phyloP scores from a whole-genome alignment of 768 basidiomycete genomes.

The Chalciporus chontae region DNA sequence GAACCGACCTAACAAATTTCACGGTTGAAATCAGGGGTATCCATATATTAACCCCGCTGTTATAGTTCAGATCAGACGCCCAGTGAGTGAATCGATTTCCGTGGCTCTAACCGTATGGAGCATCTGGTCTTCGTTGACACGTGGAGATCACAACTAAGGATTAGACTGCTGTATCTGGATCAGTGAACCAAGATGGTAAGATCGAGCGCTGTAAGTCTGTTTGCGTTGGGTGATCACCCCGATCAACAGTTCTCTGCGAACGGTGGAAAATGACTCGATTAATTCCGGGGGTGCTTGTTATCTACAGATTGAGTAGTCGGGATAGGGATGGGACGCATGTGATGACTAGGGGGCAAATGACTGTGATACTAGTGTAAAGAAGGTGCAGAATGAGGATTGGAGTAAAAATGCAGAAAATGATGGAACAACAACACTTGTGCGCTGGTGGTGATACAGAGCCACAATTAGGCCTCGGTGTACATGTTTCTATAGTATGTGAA shows the following conservation, averaged over 20 bases:
- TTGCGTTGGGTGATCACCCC: background rate
- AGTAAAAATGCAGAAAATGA: slow-evolving; percentile 8
- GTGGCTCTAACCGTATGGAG: background rate
- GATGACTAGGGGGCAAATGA: background rate
- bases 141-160: slow-evolving; percentile 4
- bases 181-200: background rate
- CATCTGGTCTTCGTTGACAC: slow-evolving; percentile 4
- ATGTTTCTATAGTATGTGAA: slow-evolving; percentile 20
- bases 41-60: too few species aligned
- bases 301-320: background rate
- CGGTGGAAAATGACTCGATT: background rate
- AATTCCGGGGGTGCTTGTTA: background rate
- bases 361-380: background rate
- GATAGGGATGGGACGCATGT: background rate
- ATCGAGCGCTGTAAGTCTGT: background rate
- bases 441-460: slow-evolving; percentile 11
- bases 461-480: slow-evolving; percentile 13
- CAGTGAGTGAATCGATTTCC: background rate
- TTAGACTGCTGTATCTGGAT: background rate
- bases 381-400: background rate
- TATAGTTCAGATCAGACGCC: background rate
- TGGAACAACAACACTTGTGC: slow-evolving; percentile 3
- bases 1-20: too few species aligned
- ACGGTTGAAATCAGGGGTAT: too few species aligned
- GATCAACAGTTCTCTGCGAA: background rate